Conservation (phyloP, 169 alveolate species). For the Plasmodium ovale region DNA sequence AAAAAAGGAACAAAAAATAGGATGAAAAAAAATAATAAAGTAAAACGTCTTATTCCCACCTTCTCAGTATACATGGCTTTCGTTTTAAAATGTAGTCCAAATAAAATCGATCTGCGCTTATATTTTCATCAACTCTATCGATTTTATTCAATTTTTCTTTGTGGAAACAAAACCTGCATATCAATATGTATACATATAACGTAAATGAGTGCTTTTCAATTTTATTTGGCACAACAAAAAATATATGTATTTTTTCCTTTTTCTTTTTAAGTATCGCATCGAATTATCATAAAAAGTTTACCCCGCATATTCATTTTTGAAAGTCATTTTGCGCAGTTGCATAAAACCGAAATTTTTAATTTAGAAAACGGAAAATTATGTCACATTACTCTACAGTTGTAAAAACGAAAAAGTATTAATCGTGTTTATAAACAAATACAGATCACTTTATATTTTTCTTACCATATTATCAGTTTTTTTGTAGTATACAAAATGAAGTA, state of each 20-base stretch:
- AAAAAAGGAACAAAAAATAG: too few relatives aligned
- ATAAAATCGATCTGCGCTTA: conserved; percentile 69
- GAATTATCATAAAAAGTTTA: too few relatives aligned
- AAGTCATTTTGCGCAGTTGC: conserved; percentile 24
- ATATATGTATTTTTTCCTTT: too few relatives aligned
- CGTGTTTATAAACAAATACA: too few relatives aligned
- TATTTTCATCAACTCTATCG: conserved; percentile 55
- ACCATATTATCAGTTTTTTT: too few relatives aligned
- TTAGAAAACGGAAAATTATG: background rate
- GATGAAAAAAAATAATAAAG: too few relatives aligned
- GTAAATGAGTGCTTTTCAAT: background rate
- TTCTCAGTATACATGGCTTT: conserved; percentile 66
- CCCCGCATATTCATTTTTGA: conserved; percentile 60
- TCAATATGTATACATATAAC: background rate
- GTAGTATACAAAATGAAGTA: too few relatives aligned
- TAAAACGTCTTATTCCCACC: conserved; percentile 17
- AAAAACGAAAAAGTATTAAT: too few relatives aligned
- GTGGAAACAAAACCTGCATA: conserved; percentile 73
- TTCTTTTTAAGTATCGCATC: too few relatives aligned
- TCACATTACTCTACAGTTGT: background rate
- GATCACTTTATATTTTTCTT: too few relatives aligned
- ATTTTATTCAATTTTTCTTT: conserved; percentile 30
- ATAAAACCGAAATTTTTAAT: background rate
- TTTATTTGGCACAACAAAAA: background rate
- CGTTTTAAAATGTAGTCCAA: conserved; percentile 55